Evolutionary conservation across 2,329 filamentous ascomycete genomes (phyloP).

Genomic region (Nemania sp.): DNA sequence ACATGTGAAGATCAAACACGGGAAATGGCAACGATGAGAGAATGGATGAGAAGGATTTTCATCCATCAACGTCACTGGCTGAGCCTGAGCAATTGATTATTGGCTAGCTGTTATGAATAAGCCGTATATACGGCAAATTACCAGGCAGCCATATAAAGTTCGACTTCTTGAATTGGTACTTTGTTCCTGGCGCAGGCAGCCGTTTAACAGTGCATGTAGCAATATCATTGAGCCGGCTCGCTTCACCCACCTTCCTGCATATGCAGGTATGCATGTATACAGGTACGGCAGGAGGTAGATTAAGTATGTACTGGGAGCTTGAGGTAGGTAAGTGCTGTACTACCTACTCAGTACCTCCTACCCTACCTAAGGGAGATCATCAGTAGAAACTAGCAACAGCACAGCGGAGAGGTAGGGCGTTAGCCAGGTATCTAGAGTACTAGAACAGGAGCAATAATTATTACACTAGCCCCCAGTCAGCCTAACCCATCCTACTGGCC

Average conservation of each 20-base stretch:
- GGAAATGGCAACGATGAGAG: slow-evolving; percentile 19
- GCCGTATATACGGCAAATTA: background rate
- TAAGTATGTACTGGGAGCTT: too few relatives aligned
- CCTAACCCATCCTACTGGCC: background rate
- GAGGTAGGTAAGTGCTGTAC: too few relatives aligned
- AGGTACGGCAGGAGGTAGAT: too few relatives aligned
- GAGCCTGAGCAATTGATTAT: background rate
- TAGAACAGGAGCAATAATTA: background rate
- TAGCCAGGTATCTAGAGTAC: background rate
- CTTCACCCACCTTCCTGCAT: too few relatives aligned
- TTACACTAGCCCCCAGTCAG: background rate
- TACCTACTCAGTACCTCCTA: too few relatives aligned
- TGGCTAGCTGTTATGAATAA: background rate
- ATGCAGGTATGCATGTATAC: too few relatives aligned
- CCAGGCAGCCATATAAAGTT: slow-evolving; percentile 9
- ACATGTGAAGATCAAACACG: slow-evolving; percentile 28
- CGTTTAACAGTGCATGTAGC: background rate
- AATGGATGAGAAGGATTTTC: slow-evolving; percentile 16
- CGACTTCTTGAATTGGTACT: background rate
- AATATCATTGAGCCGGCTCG: background rate
- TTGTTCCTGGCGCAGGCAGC: background rate
- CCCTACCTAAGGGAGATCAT: too few relatives aligned
- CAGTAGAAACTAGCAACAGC: background rate
- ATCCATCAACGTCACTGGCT: slow-evolving; percentile 11
- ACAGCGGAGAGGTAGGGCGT: too few relatives aligned